These are phyloP conservation scores for Mycena chlorophos DNA, from an alignment of 768 basidiomycete species.

Conservation along the genomic window DNA sequence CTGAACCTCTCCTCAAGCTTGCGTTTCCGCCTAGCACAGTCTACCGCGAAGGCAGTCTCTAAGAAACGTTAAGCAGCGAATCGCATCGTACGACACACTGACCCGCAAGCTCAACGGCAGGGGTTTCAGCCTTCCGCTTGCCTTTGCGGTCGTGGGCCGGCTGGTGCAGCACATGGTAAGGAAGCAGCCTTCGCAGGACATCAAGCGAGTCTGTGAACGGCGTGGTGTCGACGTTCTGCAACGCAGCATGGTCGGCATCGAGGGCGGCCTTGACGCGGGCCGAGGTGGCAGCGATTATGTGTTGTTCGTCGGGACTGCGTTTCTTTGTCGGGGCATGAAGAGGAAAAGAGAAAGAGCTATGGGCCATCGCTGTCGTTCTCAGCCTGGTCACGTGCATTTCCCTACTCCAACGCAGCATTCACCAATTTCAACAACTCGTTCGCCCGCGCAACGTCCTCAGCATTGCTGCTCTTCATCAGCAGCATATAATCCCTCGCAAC, in stretches of 20 bases:
- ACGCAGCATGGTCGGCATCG: conserved; percentile 60
- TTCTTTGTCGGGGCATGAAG: conserved; percentile 33
- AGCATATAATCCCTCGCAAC: conserved; percentile 76
- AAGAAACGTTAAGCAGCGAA: conserved; percentile 10
- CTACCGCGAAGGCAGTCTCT: conserved; percentile 74
- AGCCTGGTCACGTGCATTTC: conserved; percentile 7
- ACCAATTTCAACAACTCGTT: conserved; percentile 68
- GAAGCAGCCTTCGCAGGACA: conserved; percentile 68
- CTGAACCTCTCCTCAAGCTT: conserved; percentile 60
- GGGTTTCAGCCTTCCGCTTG: conserved; percentile 54
- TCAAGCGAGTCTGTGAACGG: conserved; percentile 66
- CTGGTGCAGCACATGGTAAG: conserved; percentile 80
- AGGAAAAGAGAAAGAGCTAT: conserved; percentile 25
- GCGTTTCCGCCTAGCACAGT: conserved; percentile 60
- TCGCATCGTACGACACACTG: conserved; percentile 7
- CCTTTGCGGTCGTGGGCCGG: conserved; percentile 62
- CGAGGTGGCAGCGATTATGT: conserved; percentile 46
- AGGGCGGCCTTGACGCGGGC: conserved; percentile 56
- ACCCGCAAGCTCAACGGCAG: conserved; percentile 56
- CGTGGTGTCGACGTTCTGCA: conserved; percentile 62
- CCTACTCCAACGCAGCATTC: conserved; percentile 38
- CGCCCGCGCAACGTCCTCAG: conserved; percentile 76
- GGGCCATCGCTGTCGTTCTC: conserved; percentile 26
- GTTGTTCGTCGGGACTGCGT: conserved; percentile 52
- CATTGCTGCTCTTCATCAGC: conserved; percentile 73